Evolutionary conservation across 1,284 basidiomycete genomes (phyloP), one percentile per base, ranked within the genome.

Genomic region (Megacollybia platyphylla): DNA sequence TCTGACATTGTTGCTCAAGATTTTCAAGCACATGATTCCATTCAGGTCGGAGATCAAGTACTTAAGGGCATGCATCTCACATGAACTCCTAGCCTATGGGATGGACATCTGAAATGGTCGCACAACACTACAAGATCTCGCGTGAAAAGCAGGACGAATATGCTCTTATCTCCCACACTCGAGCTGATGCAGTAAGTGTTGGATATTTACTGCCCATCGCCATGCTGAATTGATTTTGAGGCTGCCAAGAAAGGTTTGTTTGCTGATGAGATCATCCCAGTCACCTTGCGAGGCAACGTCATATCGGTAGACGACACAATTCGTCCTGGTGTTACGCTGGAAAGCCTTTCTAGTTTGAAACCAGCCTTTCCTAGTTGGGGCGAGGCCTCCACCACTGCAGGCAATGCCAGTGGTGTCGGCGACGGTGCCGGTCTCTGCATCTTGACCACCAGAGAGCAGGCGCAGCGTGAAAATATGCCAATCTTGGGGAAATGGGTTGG

Each of bases 341-440:
- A 87, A 49, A 73, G 73, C 1, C 70, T 91, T 8, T 61, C 71
- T 7, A 68, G 68, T 42, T 65, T 90, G 41, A 85, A 82, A 51
- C 70, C 87, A 4, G 84, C 71, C 3, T 89, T 89, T 55, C 78
- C 82, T 6, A 67, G 87, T 43, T 91, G 87, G 83, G 85, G 83
- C 10, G 66, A 75, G 28, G 62, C 69, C 4, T 70, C 76, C 3
- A 89, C 87, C 0, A 93, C 90, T 53, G 79, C 90, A 39, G 87
- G 86, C 15, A 97, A 97, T 59, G 89, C 93, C 0, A 93, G 89
- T 49, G 92, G 93, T 45, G 76, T 97, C 27, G 91, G 91, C 7
- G 94, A 98, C 59, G 94, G 94, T 43, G 94, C 92, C 27, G 94
- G 90, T 6, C 65, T 94, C 13, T 87, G 89, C 46, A 73, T 98